A percentile compares a stretch with the other conserved stretches of the same genome.
These are phyloP conservation scores for Aspergillus coremiiformis DNA, from an alignment of 495 filamentous ascomycete species.

Conservation along the genomic window DNA sequence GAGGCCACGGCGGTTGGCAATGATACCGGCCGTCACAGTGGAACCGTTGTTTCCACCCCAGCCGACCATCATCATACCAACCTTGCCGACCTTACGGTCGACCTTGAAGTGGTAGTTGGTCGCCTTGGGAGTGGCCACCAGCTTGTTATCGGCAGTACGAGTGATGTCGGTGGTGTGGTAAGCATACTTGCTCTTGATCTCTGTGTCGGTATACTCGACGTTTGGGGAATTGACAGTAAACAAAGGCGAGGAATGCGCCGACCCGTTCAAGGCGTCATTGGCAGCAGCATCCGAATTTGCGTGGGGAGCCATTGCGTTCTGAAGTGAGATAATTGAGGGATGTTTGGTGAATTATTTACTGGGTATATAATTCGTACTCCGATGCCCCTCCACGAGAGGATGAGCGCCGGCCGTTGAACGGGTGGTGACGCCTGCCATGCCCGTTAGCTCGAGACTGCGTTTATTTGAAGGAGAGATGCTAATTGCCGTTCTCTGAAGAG, in stretches of 20 bases:
- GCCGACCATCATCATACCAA: slow-evolving; percentile 95
- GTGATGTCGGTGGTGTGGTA: slow-evolving; percentile 88
- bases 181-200: slow-evolving; percentile 91
- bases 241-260: slow-evolving; percentile 50
- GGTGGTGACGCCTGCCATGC: slow-evolving; percentile 72
- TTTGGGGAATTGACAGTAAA: slow-evolving; percentile 90
- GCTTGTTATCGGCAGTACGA: slow-evolving; percentile 63
- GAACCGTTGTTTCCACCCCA: slow-evolving; percentile 98
- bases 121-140: slow-evolving; percentile 79
- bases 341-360: slow-evolving; percentile 27
- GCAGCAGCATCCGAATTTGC: slow-evolving; percentile 56
- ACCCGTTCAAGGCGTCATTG: slow-evolving; percentile 67
- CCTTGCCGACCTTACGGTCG: slow-evolving; percentile 85
- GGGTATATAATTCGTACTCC: slow-evolving; percentile 65
- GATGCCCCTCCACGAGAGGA: slow-evolving; percentile 79
- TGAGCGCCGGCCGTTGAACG: slow-evolving; percentile 95
- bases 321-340: slow-evolving; percentile 13
- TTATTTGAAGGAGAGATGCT: neutral
- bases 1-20: slow-evolving; percentile 84
- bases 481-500: slow-evolving; percentile 1
- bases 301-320: slow-evolving; percentile 81
- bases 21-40: slow-evolving; percentile 94
- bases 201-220: slow-evolving; percentile 78
- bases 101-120: slow-evolving; percentile 96
- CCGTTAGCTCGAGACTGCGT: slow-evolving; percentile 14